A percentile compares a stretch with the other conserved stretches of the same genome.
phyloP scores from a whole-genome alignment of 208 protist species.

The Endotrypanum monterogeii region DNA sequence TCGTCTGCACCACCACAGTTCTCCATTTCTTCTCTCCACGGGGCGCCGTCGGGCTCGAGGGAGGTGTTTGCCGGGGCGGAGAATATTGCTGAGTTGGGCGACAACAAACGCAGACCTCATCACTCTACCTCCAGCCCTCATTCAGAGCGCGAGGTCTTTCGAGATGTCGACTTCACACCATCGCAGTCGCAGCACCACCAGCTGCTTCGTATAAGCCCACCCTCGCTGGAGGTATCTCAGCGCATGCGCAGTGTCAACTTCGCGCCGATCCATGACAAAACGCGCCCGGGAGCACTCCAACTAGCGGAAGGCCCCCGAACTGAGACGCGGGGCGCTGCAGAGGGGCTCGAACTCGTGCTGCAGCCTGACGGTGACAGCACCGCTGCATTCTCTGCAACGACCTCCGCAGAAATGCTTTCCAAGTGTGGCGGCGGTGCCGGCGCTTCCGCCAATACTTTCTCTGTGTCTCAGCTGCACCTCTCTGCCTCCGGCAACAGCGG shows the following conservation, averaged over 20 bases:
- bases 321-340: neutral
- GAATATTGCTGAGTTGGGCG: neutral
- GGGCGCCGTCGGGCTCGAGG: neutral
- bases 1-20: neutral
- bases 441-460: neutral
- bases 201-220: neutral
- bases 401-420: neutral
- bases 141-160: neutral
- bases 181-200: neutral
- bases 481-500: neutral
- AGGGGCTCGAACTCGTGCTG: neutral
- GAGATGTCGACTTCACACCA: neutral
- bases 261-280: neutral
- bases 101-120: neutral
- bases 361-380: neutral
- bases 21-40: neutral
- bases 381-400: neutral
- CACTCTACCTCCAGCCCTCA: neutral
- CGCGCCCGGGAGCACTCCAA: too few relatives aligned
- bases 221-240: neutral
- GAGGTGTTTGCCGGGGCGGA: neutral
- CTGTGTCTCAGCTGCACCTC: constrained; percentile 15
- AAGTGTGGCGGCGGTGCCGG: neutral
- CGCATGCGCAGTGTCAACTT: constrained; percentile 20
- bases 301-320: neutral